A percentile compares a stretch with the other conserved stretches of the same genome.
phyloP scores from a whole-genome alignment of 495 filamentous ascomycete genomes.

The Lasiosphaeria hispida region DNA sequence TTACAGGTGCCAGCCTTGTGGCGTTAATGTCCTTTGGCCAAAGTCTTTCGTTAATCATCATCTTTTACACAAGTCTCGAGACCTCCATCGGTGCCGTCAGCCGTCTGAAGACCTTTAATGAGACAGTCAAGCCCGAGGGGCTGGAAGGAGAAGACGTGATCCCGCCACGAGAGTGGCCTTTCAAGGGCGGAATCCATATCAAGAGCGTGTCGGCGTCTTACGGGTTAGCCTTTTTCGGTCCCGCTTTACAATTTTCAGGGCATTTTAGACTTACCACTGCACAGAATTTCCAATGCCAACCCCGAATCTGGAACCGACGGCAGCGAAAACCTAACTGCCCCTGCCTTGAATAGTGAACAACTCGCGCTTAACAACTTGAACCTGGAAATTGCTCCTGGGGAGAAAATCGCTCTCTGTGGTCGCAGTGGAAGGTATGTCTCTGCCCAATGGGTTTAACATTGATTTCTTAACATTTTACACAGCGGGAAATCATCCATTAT shows the following conservation, averaged over 20 bases:
- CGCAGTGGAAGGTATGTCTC: conserved; percentile 20
- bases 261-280: neutral
- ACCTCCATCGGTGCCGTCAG: conserved; percentile 52
- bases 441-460: no score
- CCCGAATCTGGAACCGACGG: neutral
- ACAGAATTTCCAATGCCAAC: neutral
- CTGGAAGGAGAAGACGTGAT: conserved; percentile 21
- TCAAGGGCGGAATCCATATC: conserved; percentile 23
- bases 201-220: conserved; percentile 26
- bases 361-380: conserved; percentile 22
- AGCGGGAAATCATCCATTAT: conserved; percentile 86
- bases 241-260: neutral
- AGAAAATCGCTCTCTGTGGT: conserved; percentile 28
- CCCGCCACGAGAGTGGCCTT: conserved; percentile 26
- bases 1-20: conserved; percentile 33
- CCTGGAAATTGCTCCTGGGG: conserved; percentile 21
- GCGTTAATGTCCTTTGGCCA: conserved; percentile 30
- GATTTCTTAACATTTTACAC: neutral
- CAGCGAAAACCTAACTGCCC: neutral
- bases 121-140: conserved; percentile 22
- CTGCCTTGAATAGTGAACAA: conserved; percentile 31
- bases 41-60: conserved; percentile 16
- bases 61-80: conserved; percentile 46
- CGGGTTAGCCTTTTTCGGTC: conserved; percentile 11
- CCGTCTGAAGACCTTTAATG: conserved; percentile 42